Percentiles rank a stretch among this genome's conserved stretches.
Conservation (phyloP, 169 alveolate genomes). For the Plasmodium berghei region DNA sequence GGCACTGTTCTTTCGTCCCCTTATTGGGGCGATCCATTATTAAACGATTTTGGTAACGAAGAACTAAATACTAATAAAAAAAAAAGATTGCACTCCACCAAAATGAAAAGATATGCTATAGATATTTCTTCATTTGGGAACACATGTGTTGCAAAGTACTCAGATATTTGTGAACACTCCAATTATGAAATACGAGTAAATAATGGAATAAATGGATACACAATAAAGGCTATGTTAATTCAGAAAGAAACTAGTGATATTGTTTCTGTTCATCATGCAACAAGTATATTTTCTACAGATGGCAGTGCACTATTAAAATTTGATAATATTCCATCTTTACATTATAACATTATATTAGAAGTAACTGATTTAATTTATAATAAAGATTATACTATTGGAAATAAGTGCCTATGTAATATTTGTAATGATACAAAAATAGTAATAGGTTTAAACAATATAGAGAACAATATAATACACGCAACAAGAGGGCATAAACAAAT, state of each 20-base stretch:
- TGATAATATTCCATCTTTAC: constrained; percentile 57
- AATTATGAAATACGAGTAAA: constrained; percentile 35
- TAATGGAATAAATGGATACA: constrained; percentile 49
- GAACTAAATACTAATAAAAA: too few relatives aligned
- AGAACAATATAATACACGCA: constrained; percentile 38
- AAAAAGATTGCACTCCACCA: not conserved
- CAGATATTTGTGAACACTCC: constrained; percentile 25
- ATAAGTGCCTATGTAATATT: constrained; percentile 17
- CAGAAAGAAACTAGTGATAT: constrained; percentile 62
- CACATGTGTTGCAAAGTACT: constrained; percentile 34
- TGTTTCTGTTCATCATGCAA: constrained; percentile 32
- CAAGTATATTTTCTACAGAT: constrained; percentile 10
- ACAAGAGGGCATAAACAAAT: constrained; percentile 17
- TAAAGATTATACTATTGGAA: constrained; percentile 48
- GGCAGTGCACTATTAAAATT: constrained; percentile 31
- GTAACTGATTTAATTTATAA: constrained; percentile 37
- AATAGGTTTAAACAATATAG: constrained; percentile 27
- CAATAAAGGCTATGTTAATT: constrained; percentile 26
- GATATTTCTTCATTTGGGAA: constrained; percentile 46
- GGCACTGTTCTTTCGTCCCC: too few relatives aligned
- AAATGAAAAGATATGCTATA: constrained; percentile 18
- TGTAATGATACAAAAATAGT: constrained; percentile 39
- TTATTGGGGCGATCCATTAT: too few relatives aligned
- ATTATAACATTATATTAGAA: constrained; percentile 52
- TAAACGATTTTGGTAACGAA: too few relatives aligned